Base-by-base conservation (phyloP, 306 rosid species). In the Crataegus laevigata region DNA sequence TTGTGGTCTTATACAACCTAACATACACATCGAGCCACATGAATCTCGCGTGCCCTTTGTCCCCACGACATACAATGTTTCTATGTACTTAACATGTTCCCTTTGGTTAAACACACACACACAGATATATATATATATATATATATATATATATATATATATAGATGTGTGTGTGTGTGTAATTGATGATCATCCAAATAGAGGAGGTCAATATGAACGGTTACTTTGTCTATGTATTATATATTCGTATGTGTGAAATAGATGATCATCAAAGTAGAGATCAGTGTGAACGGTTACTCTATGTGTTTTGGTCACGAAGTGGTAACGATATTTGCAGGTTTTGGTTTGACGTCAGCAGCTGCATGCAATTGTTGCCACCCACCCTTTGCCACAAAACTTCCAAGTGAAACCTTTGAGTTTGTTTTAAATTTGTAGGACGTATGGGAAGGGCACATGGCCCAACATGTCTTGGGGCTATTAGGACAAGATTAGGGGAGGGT, bases 401-500 rank as follows among this genome's bases (percentile, higher is more conserved):
- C 2, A 11, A 73, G 65, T 15, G 68, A 45, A 75, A 86, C 80
- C 58, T 84, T 76, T 74, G 87, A 80, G 83, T 79, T 78, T 69
- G 71, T 82, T 84, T 80, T 36, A 77, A 67, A 68, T 67, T 62
- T 26, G 93, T 87, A 86, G 97, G 98, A 82, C 93, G 96, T 87
- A 18, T 15, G 66, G 3, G 66, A 65, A 71, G 87, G 80, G 80
- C 85, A 87, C 74, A 77, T 78, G 93, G 93, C 77, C 90, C 91
- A 81, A 73, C 68, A 40, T 94, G 99, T 92, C 79, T 83, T 82
- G 90, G 89, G 84, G 34, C 2, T 85, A 85, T 92, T 92, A 85
- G 75, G 98, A 92, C 99, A 92, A 82, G 88, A 92, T 84, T 83
- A 85, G 87, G 91, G 90, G 61, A 82, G 81, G 82, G 82, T 78